phyloP scores from a whole-genome alignment of 73 alveolate genomes.

The Paramecium biaurelia region DNA sequence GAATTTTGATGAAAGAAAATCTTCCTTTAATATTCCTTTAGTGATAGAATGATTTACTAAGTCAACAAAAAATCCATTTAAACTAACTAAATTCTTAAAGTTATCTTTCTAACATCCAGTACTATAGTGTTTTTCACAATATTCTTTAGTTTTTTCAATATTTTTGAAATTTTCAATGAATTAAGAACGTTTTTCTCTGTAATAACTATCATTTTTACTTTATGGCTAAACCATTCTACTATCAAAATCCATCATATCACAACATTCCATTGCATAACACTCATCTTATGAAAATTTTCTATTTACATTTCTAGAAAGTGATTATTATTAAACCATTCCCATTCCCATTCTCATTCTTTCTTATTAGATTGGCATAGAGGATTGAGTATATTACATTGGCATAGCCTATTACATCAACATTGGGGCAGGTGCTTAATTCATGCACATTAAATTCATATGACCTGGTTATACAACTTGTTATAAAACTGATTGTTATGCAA shows the following conservation, averaged over 20 bases:
- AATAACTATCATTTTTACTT: background rate
- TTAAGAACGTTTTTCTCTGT: slow-evolving; percentile 38
- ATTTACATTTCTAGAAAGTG: no score
- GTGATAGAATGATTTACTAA: slow-evolving; percentile 78
- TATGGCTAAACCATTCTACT: no score
- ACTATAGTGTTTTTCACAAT: slow-evolving; percentile 87
- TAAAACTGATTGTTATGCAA: background rate
- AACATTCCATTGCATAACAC: no score
- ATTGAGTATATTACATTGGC: background rate
- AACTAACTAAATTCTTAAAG: background rate
- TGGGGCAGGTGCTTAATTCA: background rate
- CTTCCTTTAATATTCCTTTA: slow-evolving; percentile 57
- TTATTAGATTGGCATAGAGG: background rate
- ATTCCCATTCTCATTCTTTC: background rate
- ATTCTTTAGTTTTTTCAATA: slow-evolving; percentile 83
- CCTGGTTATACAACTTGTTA: background rate
- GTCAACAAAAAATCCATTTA: slow-evolving; percentile 77
- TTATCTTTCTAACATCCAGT: background rate
- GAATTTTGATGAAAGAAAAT: slow-evolving; percentile 75
- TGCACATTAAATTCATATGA: background rate
- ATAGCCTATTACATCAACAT: background rate
- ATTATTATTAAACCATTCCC: background rate
- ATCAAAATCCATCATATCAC: background rate
- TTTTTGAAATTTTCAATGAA: slow-evolving; percentile 66
- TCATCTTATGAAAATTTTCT: no score